A percentile compares a stretch with the other conserved stretches of the same genome.
Conservation (phyloP, 2,329 filamentous ascomycete genomes). For the Alternaria ethzedia region DNA sequence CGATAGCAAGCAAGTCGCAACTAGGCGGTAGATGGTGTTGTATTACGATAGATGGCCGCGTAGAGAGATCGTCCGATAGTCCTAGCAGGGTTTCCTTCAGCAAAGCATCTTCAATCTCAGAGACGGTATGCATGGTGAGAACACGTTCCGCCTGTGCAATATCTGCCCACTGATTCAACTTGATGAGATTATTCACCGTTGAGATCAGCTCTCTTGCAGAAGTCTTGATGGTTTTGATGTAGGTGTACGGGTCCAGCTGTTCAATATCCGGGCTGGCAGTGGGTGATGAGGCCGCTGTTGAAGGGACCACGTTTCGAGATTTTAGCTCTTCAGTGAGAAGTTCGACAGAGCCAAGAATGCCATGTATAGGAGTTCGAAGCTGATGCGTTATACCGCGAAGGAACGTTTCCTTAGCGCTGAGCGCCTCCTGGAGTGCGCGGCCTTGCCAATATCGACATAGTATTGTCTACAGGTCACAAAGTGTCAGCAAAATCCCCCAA, state of each 20-base stretch:
- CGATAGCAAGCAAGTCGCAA: slow-evolving; percentile 43
- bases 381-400: slow-evolving; percentile 56
- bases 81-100: slow-evolving; percentile 37
- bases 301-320: slow-evolving; percentile 22
- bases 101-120: slow-evolving; percentile 42
- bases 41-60: slow-evolving; percentile 42
- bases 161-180: slow-evolving; percentile 50
- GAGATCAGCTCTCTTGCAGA: slow-evolving; percentile 54
- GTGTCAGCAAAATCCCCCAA: background rate
- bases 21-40: slow-evolving; percentile 38
- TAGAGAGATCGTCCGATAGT: slow-evolving; percentile 37
- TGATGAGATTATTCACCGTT: slow-evolving; percentile 56
- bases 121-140: slow-evolving; percentile 35
- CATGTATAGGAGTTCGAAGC: slow-evolving; percentile 57
- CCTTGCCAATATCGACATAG: slow-evolving; percentile 51
- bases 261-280: slow-evolving; percentile 20
- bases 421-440: slow-evolving; percentile 48
- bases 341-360: slow-evolving; percentile 53
- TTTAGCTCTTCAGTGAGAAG: slow-evolving; percentile 53
- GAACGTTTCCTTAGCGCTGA: slow-evolving; percentile 55
- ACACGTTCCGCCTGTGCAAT: slow-evolving; percentile 31
- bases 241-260: slow-evolving; percentile 26
- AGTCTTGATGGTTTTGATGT: slow-evolving; percentile 47
- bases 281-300: slow-evolving; percentile 14
- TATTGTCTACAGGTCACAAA: slow-evolving; percentile 18